phyloP scores from a whole-genome alignment of 768 basidiomycete species.

The Mrakia blollopis region DNA sequence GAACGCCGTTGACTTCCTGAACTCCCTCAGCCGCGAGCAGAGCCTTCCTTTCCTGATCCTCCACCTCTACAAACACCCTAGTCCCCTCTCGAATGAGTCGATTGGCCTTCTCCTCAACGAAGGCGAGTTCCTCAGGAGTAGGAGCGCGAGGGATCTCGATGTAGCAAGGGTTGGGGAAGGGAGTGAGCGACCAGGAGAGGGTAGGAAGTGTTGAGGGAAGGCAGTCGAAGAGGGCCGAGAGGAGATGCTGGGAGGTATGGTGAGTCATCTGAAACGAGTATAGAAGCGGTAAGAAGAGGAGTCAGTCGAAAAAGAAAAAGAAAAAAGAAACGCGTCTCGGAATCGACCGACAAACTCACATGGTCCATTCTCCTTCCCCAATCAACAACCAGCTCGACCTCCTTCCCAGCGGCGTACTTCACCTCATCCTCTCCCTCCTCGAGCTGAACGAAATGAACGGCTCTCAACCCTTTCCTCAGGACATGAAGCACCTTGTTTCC shows the following conservation, averaged over 20 bases:
- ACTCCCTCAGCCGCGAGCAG: slow-evolving; percentile 62
- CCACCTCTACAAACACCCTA: slow-evolving; percentile 67
- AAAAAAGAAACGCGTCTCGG: not conserved
- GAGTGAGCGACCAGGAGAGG: slow-evolving; percentile 73
- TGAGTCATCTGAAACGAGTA: slow-evolving; percentile 54
- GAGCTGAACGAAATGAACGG: slow-evolving; percentile 62
- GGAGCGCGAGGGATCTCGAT: slow-evolving; percentile 69
- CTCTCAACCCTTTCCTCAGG: slow-evolving; percentile 64
- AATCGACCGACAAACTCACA: slow-evolving; percentile 41
- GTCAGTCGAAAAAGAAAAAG: not conserved
- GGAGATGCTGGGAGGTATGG: slow-evolving; percentile 78
- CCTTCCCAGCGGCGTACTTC: slow-evolving; percentile 51
- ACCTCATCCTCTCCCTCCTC: slow-evolving; percentile 36
- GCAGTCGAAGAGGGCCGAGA: slow-evolving; percentile 72
- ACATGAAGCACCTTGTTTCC: slow-evolving; percentile 62
- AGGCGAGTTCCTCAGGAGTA: slow-evolving; percentile 57
- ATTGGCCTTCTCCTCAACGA: slow-evolving; percentile 63
- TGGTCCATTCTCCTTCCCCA: slow-evolving; percentile 67
- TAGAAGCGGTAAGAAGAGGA: not conserved
- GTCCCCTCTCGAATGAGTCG: slow-evolving; percentile 64
- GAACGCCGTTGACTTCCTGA: not conserved
- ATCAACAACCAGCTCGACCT: slow-evolving; percentile 58
- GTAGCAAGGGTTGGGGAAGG: slow-evolving; percentile 63
- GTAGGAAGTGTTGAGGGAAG: slow-evolving; percentile 57
- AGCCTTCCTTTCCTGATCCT: slow-evolving; percentile 50